phyloP scores from a whole-genome alignment of 192 early-diverging fungal species.

The Coemansia sp. region DNA sequence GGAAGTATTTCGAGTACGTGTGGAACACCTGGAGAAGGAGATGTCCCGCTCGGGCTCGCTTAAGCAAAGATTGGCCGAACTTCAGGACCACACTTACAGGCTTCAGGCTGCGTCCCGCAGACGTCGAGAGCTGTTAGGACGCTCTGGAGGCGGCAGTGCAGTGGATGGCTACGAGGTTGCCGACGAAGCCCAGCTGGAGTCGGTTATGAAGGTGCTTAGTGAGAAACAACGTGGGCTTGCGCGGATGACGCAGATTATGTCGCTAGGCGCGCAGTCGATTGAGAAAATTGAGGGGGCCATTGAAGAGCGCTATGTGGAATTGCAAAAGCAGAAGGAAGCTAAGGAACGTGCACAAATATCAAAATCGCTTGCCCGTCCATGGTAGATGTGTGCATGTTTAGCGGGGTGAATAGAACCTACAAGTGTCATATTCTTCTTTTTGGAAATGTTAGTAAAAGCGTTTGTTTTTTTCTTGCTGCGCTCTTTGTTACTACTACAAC shows the following conservation, averaged over 20 bases:
- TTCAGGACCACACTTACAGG: conserved; percentile 77
- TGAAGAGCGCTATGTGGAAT: conserved; percentile 39
- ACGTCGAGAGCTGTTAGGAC: conserved; percentile 37
- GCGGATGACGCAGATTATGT: conserved; percentile 66
- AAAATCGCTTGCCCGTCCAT: conserved; percentile 33
- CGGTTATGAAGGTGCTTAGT: conserved; percentile 57
- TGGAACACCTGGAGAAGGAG: conserved; percentile 76
- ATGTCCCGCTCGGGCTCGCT: conserved; percentile 78
- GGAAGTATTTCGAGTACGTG: conserved; percentile 69
- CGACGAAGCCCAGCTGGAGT: conserved; percentile 61
- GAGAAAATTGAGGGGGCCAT: conserved; percentile 43
- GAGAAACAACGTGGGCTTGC: conserved; percentile 70
- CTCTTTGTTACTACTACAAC: no score
- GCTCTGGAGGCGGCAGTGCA: conserved; percentile 12
- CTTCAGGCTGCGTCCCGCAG: conserved; percentile 61
- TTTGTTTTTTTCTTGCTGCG: no score
- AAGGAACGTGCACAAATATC: conserved; percentile 38
- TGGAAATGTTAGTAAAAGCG: no score
- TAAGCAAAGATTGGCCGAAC: conserved; percentile 78
- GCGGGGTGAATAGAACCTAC: neutral
- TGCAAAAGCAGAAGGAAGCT: conserved; percentile 46
- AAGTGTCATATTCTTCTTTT: no score
- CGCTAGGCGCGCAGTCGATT: conserved; percentile 60
- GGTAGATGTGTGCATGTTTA: conserved; percentile 10
- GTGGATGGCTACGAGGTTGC: conserved; percentile 58